Conservation (phyloP, 352 stramenopile genomes). For the Plasmopara viticola region DNA sequence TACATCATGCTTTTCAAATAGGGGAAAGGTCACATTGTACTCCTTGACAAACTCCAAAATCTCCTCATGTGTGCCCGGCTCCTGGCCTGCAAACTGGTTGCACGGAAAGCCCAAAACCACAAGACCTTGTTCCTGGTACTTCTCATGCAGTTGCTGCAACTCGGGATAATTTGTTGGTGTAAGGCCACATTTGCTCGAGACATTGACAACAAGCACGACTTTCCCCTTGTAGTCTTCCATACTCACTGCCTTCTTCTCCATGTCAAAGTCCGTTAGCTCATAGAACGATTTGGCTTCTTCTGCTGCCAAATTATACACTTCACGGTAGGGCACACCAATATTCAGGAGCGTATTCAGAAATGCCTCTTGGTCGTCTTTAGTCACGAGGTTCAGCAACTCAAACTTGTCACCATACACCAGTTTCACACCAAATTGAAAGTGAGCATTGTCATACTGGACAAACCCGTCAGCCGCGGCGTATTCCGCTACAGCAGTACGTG, state of each 20-base stretch:
- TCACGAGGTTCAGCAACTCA: slow-evolving; percentile 37
- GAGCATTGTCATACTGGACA: slow-evolving; percentile 36
- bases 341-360: slow-evolving; percentile 49
- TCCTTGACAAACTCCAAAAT: slow-evolving; percentile 60
- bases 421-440: slow-evolving; percentile 44
- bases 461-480: slow-evolving; percentile 30
- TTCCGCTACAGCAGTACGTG: slow-evolving; percentile 20
- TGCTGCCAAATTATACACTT: slow-evolving; percentile 32
- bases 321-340: slow-evolving; percentile 43
- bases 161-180: slow-evolving; percentile 86
- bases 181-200: slow-evolving; percentile 78
- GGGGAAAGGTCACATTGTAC: slow-evolving; percentile 38
- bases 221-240: slow-evolving; percentile 71
- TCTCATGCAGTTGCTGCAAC: slow-evolving; percentile 63
- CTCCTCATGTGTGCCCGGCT: slow-evolving; percentile 68
- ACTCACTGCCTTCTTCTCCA: slow-evolving; percentile 52
- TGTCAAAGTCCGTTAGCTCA: slow-evolving; percentile 69
- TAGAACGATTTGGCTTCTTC: slow-evolving; percentile 63
- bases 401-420: slow-evolving; percentile 34
- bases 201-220: slow-evolving; percentile 70
- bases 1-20: slow-evolving; percentile 84
- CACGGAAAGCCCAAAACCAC: slow-evolving; percentile 83
- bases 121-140: slow-evolving; percentile 58
- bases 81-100: slow-evolving; percentile 73
- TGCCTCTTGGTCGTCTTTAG: slow-evolving; percentile 34